Base-by-base conservation (phyloP, 1,139 yeast genomes). In the Williopsis jadinii region DNA sequence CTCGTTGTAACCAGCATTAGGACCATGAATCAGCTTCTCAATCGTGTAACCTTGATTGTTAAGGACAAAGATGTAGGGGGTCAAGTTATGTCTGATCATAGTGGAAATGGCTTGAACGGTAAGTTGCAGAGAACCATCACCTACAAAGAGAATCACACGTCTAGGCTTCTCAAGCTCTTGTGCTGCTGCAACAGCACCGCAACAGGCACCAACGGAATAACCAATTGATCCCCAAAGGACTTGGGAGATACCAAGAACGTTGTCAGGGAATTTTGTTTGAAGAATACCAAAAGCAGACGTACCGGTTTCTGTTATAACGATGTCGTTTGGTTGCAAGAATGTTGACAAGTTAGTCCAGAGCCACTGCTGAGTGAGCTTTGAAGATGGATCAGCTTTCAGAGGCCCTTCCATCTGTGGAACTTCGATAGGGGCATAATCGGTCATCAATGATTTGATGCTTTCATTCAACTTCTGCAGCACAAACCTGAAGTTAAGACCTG, bases 191-290 rank as follows among this genome's bases (percentile, higher is more conserved):
- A 82, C 81, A 28, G 95, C 95, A 64, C 95, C 95, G 46, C 80
- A 66, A 32, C 86, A 73, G 41, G 95, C 84, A 58, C 95, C 95
- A 37, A 84, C 86, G 30, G 95, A 78, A 71, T 70, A 86, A 56
- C 95, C 95, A 63, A 86, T 84, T 36, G 95, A 84, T 45, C 95
- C 95, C 90, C 94, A 86, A 59, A 86, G 71, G 37, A 85, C 94
- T 67, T 86, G 95, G 40, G 94, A 84, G 51, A 86, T 85, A 58
- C 95, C 95, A 51, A 75, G 66, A 36, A 81, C 72, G 60, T 80
- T 68, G 56, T 74, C 67, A 50, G 95, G 95, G 79, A 83, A 85
- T 59, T 77, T 76, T 35, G 92, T 73, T 60, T 80, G 84, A 53
- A 82, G 75, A 52, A 86, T 80, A 67, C 95, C 95, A 60, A 86